Conservation (phyloP, 2,329 filamentous ascomycete species). For the Didymella lethalis region DNA sequence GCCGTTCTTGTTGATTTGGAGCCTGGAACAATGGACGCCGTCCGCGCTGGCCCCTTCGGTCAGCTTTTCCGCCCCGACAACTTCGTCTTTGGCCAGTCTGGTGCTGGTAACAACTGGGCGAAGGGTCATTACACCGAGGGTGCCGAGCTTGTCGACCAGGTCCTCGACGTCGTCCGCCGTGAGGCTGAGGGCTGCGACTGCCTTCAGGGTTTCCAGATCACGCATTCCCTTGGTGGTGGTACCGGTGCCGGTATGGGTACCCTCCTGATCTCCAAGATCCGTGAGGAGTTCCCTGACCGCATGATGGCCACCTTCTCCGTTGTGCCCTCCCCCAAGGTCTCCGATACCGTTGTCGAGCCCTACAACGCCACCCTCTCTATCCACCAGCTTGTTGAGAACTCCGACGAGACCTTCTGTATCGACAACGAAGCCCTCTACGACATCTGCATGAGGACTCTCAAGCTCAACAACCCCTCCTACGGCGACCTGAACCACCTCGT, state of each 20-base stretch:
- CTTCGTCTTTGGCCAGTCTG: constrained; percentile 99
- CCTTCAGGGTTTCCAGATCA: constrained; percentile 99
- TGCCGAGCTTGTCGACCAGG: constrained; percentile 97
- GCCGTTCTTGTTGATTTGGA: constrained; percentile 99
- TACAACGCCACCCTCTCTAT: constrained; percentile 99
- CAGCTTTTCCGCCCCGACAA: constrained; percentile 99
- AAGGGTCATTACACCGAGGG: constrained; percentile 99
- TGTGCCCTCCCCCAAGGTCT: constrained; percentile 98
- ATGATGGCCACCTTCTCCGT: constrained; percentile 99
- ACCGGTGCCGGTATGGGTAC: constrained; percentile 99
- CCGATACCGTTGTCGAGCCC: constrained; percentile 98
- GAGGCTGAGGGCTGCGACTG: constrained; percentile 99
- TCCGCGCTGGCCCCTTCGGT: constrained; percentile 96
- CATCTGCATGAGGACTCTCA: constrained; percentile 99
- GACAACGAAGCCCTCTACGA: constrained; percentile 99
- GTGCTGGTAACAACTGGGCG: constrained; percentile 99
- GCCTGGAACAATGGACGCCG: constrained; percentile 99
- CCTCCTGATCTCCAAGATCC: constrained; percentile 99
- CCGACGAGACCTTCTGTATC: constrained; percentile 99
- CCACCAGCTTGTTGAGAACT: constrained; percentile 99
- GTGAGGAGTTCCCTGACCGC: constrained; percentile 99
- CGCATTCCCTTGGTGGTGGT: constrained; percentile 99
- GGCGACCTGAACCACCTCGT: constrained; percentile 99
- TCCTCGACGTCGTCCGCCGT: constrained; percentile 97
- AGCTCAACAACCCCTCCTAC: constrained; percentile 98